These are phyloP conservation scores for Dendrobium officinale DNA, from an alignment of 106 monocot genomes.

Conservation along the genomic window DNA sequence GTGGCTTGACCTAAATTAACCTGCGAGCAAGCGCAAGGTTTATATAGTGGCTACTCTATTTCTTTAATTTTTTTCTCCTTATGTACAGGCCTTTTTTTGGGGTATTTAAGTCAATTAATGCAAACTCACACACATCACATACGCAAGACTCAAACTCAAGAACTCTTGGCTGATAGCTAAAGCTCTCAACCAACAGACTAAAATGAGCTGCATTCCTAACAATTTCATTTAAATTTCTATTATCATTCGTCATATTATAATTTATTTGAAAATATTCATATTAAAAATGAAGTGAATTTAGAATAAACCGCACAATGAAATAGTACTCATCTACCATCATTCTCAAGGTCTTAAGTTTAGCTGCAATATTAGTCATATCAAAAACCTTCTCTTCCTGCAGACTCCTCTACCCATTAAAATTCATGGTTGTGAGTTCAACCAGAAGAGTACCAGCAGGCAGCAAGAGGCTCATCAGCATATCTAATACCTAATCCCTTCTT, in stretches of 20 bases:
- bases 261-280: slow-evolving; percentile 8
- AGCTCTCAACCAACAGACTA: no score
- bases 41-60: background rate
- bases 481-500: background rate
- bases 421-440: slow-evolving; percentile 8
- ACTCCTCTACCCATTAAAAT: slow-evolving; percentile 9
- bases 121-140: no score
- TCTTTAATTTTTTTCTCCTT: slow-evolving; percentile 11
- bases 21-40: background rate
- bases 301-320: slow-evolving; percentile 13
- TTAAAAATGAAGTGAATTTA: slow-evolving; percentile 9
- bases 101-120: no score
- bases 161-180: no score
- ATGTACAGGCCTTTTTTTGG: background rate
- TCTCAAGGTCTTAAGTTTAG: slow-evolving; percentile 3
- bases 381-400: slow-evolving; percentile 11
- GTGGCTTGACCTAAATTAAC: background rate
- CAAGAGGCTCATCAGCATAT: slow-evolving; percentile 12
- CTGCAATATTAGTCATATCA: slow-evolving; percentile 17
- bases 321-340: background rate
- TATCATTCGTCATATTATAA: slow-evolving; percentile 16
- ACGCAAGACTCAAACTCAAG: no score
- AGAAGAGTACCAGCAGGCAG: slow-evolving; percentile 2
- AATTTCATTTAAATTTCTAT: slow-evolving; percentile 9
- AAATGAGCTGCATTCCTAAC: background rate